Conservation (phyloP, 2,329 filamentous ascomycete genomes). For the Thelonectria discophora region DNA sequence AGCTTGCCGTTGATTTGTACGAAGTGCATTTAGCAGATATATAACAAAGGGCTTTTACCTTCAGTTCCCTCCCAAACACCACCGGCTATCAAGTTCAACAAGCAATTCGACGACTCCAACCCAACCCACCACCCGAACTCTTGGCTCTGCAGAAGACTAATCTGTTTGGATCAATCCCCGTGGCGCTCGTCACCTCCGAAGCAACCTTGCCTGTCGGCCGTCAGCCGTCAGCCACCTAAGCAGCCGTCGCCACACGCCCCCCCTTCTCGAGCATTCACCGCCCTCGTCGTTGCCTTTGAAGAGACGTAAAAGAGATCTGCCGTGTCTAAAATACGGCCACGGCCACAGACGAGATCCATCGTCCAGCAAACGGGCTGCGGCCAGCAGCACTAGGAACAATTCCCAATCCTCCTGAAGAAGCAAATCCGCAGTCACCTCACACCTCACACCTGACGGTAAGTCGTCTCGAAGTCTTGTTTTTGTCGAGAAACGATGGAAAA, state of each 20-base stretch:
- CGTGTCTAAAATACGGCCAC: constrained; percentile 31
- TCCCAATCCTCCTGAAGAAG: background rate
- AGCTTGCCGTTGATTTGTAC: no score
- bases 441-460: background rate
- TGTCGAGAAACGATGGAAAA: background rate
- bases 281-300: constrained; percentile 27
- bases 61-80: no score
- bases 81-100: no score
- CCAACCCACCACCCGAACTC: no score
- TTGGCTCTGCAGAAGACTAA: constrained; percentile 5
- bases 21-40: no score
- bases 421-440: background rate
- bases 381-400: constrained; percentile 1
- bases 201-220: background rate
- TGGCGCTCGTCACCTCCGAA: no score
- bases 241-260: constrained; percentile 26
- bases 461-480: background rate
- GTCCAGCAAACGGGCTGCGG: constrained; percentile 15
- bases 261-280: constrained; percentile 36
- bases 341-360: constrained; percentile 31
- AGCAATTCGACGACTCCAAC: no score
- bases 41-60: no score
- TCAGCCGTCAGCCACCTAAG: constrained; percentile 28
- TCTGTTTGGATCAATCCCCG: constrained; percentile 18
- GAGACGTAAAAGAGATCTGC: constrained; percentile 32